A percentile compares a stretch with the other conserved stretches of the same genome.
Evolutionary conservation across 2,329 filamentous ascomycete species (phyloP).

Genomic region (Diaporthe sp.): DNA sequence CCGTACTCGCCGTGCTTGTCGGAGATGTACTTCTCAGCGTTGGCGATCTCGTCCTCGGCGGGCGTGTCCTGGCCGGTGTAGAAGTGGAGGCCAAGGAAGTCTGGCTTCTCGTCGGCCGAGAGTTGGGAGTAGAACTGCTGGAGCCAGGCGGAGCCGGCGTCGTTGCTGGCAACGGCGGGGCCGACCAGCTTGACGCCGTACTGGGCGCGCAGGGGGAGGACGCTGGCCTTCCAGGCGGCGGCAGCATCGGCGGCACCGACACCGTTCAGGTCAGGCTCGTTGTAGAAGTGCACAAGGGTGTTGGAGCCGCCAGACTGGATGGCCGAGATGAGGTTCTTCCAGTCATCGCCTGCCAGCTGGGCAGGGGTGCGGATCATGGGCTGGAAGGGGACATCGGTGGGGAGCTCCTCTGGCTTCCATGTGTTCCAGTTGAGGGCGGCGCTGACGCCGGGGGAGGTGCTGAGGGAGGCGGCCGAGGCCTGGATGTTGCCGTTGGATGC

Average conservation of each 20-base stretch:
- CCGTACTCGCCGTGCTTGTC: constrained; percentile 53
- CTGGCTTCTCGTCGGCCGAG: constrained; percentile 50
- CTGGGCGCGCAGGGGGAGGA: constrained; percentile 51
- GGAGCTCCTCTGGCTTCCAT: constrained; percentile 55
- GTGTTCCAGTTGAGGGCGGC: constrained; percentile 59
- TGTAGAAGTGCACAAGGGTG: constrained; percentile 60
- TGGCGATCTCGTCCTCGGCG: constrained; percentile 46
- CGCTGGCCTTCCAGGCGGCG: constrained; percentile 54
- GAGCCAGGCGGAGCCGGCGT: constrained; percentile 56
- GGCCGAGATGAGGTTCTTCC: constrained; percentile 49
- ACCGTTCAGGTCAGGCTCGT: constrained; percentile 59
- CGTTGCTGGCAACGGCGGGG: constrained; percentile 56
- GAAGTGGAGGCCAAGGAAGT: constrained; percentile 60
- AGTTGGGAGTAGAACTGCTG: constrained; percentile 56
- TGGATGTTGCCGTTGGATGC: constrained; percentile 8
- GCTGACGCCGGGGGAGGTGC: constrained; percentile 51
- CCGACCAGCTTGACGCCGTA: constrained; percentile 53
- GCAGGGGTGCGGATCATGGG: constrained; percentile 58
- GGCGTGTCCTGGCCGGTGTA: constrained; percentile 55
- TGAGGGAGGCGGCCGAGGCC: constrained; percentile 43
- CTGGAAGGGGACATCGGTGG: constrained; percentile 53
- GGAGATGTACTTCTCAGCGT: constrained; percentile 54
- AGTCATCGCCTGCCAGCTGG: constrained; percentile 55
- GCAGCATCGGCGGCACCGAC: constrained; percentile 54
- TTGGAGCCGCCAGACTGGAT: constrained; percentile 41